Evolutionary conservation across 2,329 filamentous ascomycete genomes (phyloP).

Genomic region (Neonectria punicea): DNA sequence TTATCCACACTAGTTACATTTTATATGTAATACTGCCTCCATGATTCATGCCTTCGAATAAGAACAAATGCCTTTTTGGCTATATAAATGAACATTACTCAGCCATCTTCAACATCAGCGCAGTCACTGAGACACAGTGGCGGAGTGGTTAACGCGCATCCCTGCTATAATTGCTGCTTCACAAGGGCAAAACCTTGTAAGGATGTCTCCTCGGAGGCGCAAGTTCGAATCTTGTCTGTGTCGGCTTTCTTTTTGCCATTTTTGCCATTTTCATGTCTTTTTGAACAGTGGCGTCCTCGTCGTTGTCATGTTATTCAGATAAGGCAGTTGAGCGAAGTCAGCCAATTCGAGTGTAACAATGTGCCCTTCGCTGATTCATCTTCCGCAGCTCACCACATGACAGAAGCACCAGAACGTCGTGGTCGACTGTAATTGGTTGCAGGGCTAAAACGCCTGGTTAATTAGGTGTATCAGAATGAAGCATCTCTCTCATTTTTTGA

Average conservation of each 20-base stretch:
- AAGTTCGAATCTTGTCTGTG: conserved; percentile 1
- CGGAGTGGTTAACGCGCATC: conserved; percentile 8
- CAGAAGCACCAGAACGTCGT: not conserved
- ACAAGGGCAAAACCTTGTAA: not conserved
- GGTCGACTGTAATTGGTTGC: not conserved
- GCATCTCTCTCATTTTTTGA: not conserved
- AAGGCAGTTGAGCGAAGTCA: too few relatives aligned
- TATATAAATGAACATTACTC: not conserved
- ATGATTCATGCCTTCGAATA: too few relatives aligned
- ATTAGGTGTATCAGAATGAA: too few relatives aligned
- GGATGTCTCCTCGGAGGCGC: not conserved
- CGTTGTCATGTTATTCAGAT: too few relatives aligned
- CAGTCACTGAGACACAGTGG: not conserved
- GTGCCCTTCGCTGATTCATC: not conserved
- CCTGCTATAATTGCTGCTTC: conserved; percentile 4
- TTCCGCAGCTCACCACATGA: too few relatives aligned
- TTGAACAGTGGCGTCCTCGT: too few relatives aligned
- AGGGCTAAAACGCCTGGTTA: too few relatives aligned
- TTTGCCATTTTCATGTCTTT: too few relatives aligned
- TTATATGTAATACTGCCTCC: too few relatives aligned
- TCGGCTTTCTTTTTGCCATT: not conserved
- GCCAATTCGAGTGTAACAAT: too few relatives aligned
- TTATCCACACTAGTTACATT: too few relatives aligned
- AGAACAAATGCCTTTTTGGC: too few relatives aligned
- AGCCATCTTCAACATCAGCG: not conserved